A percentile compares a stretch with the other conserved stretches of the same genome.
Conservation (phyloP, 2,329 filamentous ascomycete species). For the Plectosphaerella plurivora region DNA sequence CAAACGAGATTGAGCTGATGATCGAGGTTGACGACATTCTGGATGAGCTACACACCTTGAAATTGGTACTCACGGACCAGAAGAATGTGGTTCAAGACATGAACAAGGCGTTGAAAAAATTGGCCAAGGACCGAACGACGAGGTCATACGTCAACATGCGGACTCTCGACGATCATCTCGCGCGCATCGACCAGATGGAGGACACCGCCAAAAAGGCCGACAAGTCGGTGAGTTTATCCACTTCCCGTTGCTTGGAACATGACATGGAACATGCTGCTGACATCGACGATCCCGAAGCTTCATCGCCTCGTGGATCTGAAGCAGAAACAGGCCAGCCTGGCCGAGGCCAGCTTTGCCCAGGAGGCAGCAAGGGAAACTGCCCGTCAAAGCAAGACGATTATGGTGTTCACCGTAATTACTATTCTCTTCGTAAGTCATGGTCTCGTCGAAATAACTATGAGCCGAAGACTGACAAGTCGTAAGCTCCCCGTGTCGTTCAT, state of each 20-base stretch:
- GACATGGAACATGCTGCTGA: not conserved
- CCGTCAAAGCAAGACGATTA: conserved; percentile 9
- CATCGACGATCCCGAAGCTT: conserved; percentile 3
- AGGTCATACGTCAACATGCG: not conserved
- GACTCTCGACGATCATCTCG: conserved; percentile 16
- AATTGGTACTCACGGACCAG: conserved; percentile 5
- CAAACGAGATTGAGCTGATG: conserved; percentile 2
- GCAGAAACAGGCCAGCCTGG: conserved; percentile 8
- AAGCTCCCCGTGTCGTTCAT: conserved; percentile 2
- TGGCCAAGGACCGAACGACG: not conserved
- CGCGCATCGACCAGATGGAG: conserved; percentile 19
- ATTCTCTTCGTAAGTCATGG: conserved; percentile 13
- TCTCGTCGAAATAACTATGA: too few species aligned
- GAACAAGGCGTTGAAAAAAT: conserved; percentile 11
- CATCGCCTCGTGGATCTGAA: conserved; percentile 7
- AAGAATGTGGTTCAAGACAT: conserved; percentile 9
- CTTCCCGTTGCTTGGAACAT: too few species aligned
- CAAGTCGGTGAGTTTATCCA: conserved; percentile 13
- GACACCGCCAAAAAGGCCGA: conserved; percentile 14
- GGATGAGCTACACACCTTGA: conserved; percentile 8
- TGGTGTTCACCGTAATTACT: conserved; percentile 14
- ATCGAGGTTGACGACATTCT: conserved; percentile 9
- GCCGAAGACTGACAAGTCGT: not conserved
- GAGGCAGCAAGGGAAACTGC: conserved; percentile 5
- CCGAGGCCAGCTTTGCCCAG: conserved; percentile 4